Percentiles rank a stretch among this genome's conserved stretches.
Evolutionary conservation across 345 rosid species (phyloP).

Genomic region (Hibiscus tridactylites): DNA sequence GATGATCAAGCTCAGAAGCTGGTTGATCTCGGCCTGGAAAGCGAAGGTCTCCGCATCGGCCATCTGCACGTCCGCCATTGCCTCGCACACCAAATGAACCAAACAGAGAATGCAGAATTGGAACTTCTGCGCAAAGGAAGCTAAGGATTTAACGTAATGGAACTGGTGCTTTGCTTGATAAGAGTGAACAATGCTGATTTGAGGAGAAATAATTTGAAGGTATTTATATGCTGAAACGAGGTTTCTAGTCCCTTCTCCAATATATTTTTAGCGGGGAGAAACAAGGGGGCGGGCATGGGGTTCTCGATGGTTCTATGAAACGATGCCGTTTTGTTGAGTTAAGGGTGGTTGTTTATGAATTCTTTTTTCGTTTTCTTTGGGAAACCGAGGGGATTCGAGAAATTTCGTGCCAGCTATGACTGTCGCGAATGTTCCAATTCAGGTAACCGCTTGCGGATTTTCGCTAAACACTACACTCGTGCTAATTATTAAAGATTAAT

Average conservation of each 20-base stretch:
- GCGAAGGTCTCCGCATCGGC: slow-evolving; percentile 86
- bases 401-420: not conserved
- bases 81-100: not conserved
- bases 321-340: slow-evolving; percentile 17
- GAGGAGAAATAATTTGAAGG: not conserved
- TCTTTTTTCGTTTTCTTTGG: not conserved
- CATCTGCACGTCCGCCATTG: slow-evolving; percentile 69
- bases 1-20: slow-evolving; percentile 74
- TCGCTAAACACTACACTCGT: slow-evolving; percentile 1
- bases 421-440: slow-evolving; percentile 10
- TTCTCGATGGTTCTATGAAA: slow-evolving; percentile 55
- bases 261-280: not conserved
- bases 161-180: not conserved
- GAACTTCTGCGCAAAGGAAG: not conserved
- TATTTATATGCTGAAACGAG: not conserved
- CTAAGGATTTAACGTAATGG: not conserved
- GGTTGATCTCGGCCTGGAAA: slow-evolving; percentile 90
- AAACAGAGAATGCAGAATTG: not conserved
- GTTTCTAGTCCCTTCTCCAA: slow-evolving; percentile 44
- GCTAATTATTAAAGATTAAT: no score
- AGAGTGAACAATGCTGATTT: not conserved
- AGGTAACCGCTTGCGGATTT: not conserved
- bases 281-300: not conserved
- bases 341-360: slow-evolving; percentile 6
- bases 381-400: not conserved